phyloP scores from a whole-genome alignment of 768 basidiomycete genomes.

The Leccinellum albellum region DNA sequence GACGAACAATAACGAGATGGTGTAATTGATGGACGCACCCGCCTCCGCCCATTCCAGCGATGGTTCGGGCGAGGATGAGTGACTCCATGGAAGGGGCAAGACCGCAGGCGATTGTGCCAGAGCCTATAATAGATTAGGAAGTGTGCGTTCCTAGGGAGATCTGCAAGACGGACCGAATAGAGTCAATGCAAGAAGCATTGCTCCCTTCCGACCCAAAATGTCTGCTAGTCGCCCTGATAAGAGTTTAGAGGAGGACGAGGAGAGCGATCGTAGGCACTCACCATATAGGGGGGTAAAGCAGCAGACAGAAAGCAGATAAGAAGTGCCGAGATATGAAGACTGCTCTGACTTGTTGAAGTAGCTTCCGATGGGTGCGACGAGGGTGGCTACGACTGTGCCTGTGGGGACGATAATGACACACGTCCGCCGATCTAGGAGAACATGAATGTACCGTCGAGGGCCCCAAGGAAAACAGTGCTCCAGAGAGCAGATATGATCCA shows the following conservation, averaged over 20 bases:
- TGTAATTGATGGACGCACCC: conserved; percentile 49
- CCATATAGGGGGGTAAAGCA: conserved; percentile 91
- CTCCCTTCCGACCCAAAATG: conserved; percentile 79
- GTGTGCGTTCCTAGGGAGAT: conserved; percentile 8
- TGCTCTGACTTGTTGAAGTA: conserved; percentile 77
- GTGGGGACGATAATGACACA: conserved; percentile 1
- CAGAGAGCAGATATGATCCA: conserved; percentile 79
- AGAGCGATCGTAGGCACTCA: conserved; percentile 29
- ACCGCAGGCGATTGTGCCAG: conserved; percentile 84
- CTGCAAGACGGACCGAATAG: conserved; percentile 64
- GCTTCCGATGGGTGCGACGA: conserved; percentile 81
- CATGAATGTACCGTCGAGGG: conserved; percentile 64
- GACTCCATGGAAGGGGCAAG: conserved; percentile 81
- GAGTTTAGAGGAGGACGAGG: conserved; percentile 14
- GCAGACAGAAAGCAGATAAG: conserved; percentile 83
- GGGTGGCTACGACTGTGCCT: conserved; percentile 84
- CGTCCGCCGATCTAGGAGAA: conserved; percentile 6
- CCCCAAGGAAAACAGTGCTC: conserved; percentile 81
- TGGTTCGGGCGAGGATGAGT: conserved; percentile 74
- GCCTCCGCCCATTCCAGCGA: conserved; percentile 92
- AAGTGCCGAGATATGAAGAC: conserved; percentile 84
- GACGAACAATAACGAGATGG: not conserved
- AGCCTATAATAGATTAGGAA: conserved; percentile 42
- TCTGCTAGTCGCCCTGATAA: conserved; percentile 73
- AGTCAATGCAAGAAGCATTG: conserved; percentile 79